Percentiles rank a stretch among this genome's conserved stretches.
Conservation (phyloP, 2,329 filamentous ascomycete species). For the Samsoniella hepiali region DNA sequence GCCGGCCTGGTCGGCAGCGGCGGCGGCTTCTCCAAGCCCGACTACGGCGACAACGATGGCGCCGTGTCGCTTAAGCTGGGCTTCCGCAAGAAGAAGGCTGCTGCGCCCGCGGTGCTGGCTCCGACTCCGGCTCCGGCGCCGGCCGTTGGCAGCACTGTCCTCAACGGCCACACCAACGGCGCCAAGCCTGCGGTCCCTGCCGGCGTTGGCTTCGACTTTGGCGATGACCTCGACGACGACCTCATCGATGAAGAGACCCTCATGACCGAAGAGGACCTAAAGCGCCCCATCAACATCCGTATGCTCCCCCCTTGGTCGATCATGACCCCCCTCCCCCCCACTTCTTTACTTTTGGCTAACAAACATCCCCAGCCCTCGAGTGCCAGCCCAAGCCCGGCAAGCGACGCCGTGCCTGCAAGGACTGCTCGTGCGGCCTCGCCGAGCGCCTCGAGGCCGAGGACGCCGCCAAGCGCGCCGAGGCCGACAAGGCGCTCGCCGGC, state of each 20-base stretch:
- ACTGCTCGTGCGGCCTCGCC: slow-evolving; percentile 92
- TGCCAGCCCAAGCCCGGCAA: slow-evolving; percentile 86
- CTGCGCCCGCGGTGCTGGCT: slow-evolving; percentile 14
- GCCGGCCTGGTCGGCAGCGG: slow-evolving; percentile 66
- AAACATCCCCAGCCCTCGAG: slow-evolving; percentile 59
- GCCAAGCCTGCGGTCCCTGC: slow-evolving; percentile 42
- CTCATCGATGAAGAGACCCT: slow-evolving; percentile 89
- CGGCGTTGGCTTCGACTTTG: slow-evolving; percentile 66
- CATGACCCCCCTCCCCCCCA: not conserved
- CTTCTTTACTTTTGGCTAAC: slow-evolving; percentile 25
- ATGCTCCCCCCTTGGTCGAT: slow-evolving; percentile 38
- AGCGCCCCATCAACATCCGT: slow-evolving; percentile 76
- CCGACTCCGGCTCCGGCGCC: slow-evolving; percentile 8
- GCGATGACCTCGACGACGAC: slow-evolving; percentile 69
- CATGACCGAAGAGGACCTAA: slow-evolving; percentile 80
- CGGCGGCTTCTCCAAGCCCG: slow-evolving; percentile 71
- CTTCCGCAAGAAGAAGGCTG: slow-evolving; percentile 36
- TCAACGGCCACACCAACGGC: slow-evolving; percentile 50
- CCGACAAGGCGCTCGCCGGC: slow-evolving; percentile 62
- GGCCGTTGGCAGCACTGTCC: slow-evolving; percentile 27
- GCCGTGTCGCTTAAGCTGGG: slow-evolving; percentile 51
- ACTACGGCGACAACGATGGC: slow-evolving; percentile 50
- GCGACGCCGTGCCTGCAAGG: slow-evolving; percentile 91
- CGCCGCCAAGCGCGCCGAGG: slow-evolving; percentile 63
- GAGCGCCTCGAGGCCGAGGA: slow-evolving; percentile 86